Conservation (phyloP, 2,329 filamentous ascomycete species). For the Xylariaceae sp. region DNA sequence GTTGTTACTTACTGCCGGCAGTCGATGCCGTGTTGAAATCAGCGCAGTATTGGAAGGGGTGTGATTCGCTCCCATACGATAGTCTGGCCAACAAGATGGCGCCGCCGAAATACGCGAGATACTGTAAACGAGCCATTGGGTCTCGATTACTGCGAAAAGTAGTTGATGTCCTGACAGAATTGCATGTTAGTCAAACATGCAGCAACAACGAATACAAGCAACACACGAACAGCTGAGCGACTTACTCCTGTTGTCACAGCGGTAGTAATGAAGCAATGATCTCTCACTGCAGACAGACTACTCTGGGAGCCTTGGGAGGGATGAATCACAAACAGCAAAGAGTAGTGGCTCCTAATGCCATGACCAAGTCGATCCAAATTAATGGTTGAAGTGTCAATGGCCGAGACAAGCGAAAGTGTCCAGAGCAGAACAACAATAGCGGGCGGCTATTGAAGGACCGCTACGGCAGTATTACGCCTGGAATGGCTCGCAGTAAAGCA, state of each 20-base stretch:
- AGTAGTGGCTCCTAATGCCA: conserved; percentile 14
- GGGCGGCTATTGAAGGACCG: background rate
- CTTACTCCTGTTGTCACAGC: too few relatives aligned
- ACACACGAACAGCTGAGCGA: too few relatives aligned
- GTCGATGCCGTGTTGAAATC: conserved; percentile 43
- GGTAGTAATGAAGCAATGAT: too few relatives aligned
- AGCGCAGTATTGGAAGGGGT: conserved; percentile 43
- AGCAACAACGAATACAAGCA: too few relatives aligned
- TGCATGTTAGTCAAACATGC: background rate
- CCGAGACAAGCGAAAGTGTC: conserved; percentile 1
- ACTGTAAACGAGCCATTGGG: conserved; percentile 22
- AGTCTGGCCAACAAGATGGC: conserved; percentile 19
- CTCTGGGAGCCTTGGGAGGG: too few relatives aligned
- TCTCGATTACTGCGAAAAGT: background rate
- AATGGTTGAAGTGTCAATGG: background rate
- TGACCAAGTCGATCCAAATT: conserved; percentile 10
- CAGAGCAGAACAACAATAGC: conserved; percentile 3
- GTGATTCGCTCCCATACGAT: conserved; percentile 22
- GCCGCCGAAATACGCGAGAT: conserved; percentile 18
- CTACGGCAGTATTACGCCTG: background rate
- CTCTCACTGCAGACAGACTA: too few relatives aligned
- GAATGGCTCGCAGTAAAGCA: background rate
- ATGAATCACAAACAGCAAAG: conserved; percentile 15
- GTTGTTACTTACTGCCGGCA: conserved; percentile 36
- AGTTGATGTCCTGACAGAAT: background rate